Conservation (phyloP, 768 basidiomycete genomes). For the Collybia mongolica region DNA sequence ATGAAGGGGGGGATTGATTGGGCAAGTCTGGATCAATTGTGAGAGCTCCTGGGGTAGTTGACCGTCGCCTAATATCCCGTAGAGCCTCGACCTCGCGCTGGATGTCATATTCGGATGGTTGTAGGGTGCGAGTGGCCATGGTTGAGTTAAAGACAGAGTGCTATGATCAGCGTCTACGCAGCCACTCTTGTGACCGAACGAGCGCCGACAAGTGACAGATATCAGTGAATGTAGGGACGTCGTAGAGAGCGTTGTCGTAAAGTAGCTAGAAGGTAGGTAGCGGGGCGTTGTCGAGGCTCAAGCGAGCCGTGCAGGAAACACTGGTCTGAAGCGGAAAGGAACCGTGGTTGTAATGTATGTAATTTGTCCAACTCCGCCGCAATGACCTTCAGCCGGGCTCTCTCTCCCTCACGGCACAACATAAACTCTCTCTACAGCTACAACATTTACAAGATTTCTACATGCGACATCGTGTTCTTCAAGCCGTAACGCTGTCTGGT, state of each 20-base stretch:
- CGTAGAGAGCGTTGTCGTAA: background rate
- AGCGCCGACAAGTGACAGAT: background rate
- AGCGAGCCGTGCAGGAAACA: background rate
- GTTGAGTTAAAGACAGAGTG: constrained; percentile 7
- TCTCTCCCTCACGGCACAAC: no score
- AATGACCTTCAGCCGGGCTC: no score
- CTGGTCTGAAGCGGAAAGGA: constrained; percentile 3
- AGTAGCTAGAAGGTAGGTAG: background rate
- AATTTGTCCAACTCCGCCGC: constrained; percentile 22
- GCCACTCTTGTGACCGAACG: constrained; percentile 5
- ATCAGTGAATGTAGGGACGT: constrained; percentile 1
- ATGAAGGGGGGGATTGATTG: constrained; percentile 59
- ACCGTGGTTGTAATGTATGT: constrained; percentile 1
- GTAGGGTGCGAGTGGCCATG: constrained; percentile 51
- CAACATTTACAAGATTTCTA: no score
- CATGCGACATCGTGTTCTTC: no score
- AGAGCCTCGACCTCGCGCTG: constrained; percentile 85
- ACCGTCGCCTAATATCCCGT: constrained; percentile 81
- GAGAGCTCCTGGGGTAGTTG: constrained; percentile 79
- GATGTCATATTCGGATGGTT: constrained; percentile 83
- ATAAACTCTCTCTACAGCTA: no score
- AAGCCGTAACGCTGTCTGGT: no score
- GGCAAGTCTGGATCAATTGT: constrained; percentile 93
- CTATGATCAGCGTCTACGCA: background rate
- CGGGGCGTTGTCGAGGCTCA: background rate